A percentile compares a stretch with the other conserved stretches of the same genome.
These are phyloP conservation scores for Malassezia globosa DNA, from an alignment of 1,284 basidiomycete species.

Conservation along the genomic window DNA sequence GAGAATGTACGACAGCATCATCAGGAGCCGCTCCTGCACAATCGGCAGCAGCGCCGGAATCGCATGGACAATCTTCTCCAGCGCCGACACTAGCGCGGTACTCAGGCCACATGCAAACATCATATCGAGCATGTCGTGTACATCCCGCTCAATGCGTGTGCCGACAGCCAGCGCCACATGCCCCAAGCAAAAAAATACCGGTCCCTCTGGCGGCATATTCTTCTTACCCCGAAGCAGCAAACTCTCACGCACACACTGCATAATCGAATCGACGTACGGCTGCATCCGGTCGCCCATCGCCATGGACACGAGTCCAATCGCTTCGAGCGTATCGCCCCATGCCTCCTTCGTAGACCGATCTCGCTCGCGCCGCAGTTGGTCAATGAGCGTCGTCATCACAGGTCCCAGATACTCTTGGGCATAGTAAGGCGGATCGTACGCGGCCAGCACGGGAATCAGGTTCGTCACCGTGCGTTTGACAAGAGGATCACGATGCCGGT, in stretches of 20 bases:
- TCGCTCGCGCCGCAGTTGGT: conserved; percentile 34
- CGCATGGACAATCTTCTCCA: conserved; percentile 72
- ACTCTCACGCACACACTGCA: conserved; percentile 78
- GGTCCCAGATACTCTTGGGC: conserved; percentile 39
- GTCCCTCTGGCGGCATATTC: conserved; percentile 82
- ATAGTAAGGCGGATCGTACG: conserved; percentile 44
- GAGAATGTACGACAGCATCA: conserved; percentile 39
- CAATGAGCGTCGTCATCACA: conserved; percentile 34
- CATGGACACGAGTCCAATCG: conserved; percentile 86
- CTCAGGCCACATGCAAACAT: conserved; percentile 94
- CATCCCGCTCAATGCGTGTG: conserved; percentile 82
- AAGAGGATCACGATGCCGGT: conserved; percentile 77
- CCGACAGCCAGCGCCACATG: conserved; percentile 93
- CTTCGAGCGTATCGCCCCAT: conserved; percentile 60
- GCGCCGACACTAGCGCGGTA: conserved; percentile 72
- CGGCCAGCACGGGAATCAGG: conserved; percentile 39
- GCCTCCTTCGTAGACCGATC: conserved; percentile 33
- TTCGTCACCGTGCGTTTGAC: conserved; percentile 56
- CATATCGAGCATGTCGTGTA: conserved; percentile 90
- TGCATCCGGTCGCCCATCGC: conserved; percentile 91
- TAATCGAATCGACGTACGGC: conserved; percentile 82
- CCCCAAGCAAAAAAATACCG: conserved; percentile 94
- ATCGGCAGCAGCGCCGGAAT: conserved; percentile 83
- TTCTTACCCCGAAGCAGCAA: conserved; percentile 77
- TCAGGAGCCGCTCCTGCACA: conserved; percentile 63